phyloP scores from a whole-genome alignment of 495 filamentous ascomycete species.

The Lichina pygmaea region DNA sequence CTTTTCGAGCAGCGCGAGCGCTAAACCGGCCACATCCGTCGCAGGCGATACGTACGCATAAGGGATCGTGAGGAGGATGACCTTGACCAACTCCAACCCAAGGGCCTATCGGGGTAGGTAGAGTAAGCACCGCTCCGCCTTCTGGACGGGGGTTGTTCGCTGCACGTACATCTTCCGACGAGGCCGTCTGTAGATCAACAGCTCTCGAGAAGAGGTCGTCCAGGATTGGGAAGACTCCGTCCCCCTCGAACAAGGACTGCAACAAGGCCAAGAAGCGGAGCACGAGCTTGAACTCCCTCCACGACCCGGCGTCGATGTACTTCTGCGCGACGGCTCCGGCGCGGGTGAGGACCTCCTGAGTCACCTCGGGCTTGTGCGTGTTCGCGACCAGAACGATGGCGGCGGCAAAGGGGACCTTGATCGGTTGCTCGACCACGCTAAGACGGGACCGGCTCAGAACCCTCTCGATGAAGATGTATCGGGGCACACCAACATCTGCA shows the following conservation, averaged over 20 bases:
- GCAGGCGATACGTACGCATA: slow-evolving; percentile 59
- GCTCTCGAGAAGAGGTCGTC: slow-evolving; percentile 65
- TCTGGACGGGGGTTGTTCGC: background rate
- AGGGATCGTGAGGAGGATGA: slow-evolving; percentile 77
- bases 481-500: slow-evolving; percentile 35
- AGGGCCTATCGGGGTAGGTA: slow-evolving; percentile 21
- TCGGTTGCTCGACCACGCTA: slow-evolving; percentile 60
- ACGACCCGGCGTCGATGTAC: slow-evolving; percentile 39
- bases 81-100: slow-evolving; percentile 76
- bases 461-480: slow-evolving; percentile 1
- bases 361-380: slow-evolving; percentile 40
- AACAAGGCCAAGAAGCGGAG: slow-evolving; percentile 67
- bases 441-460: slow-evolving; percentile 7
- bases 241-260: slow-evolving; percentile 50
- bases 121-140: background rate
- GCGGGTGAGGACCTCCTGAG: slow-evolving; percentile 35
- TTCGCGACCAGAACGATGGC: slow-evolving; percentile 54
- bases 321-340: slow-evolving; percentile 28
- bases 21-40: slow-evolving; percentile 36
- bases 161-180: slow-evolving; percentile 57
- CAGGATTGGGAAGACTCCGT: slow-evolving; percentile 64
- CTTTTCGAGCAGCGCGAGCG: slow-evolving; percentile 57
- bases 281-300: slow-evolving; percentile 76
- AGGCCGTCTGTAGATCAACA: slow-evolving; percentile 70
- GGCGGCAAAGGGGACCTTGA: slow-evolving; percentile 86